phyloP scores from a whole-genome alignment of 2,329 filamentous ascomycete genomes.

The Hypoxylon sp. region DNA sequence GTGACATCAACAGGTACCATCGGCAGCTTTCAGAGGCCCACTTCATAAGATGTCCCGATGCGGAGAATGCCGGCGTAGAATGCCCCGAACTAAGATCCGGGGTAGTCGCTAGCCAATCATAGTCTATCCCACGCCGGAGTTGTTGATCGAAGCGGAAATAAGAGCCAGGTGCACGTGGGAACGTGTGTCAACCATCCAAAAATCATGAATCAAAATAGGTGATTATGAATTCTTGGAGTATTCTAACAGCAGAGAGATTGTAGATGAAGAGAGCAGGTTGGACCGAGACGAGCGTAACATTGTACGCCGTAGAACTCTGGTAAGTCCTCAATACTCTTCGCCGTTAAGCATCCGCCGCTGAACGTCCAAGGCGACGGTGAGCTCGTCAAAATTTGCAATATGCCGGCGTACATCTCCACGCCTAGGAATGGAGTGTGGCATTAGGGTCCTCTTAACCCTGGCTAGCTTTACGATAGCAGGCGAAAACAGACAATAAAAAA shows the following conservation, averaged over 20 bases:
- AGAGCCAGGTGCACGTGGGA: not conserved
- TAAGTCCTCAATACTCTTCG: too few relatives aligned
- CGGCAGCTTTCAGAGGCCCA: not conserved
- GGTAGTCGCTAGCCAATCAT: not conserved
- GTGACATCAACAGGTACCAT: not conserved
- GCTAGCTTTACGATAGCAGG: conserved; percentile 1
- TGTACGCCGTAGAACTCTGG: too few relatives aligned
- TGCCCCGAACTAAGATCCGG: not conserved
- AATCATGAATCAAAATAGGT: too few relatives aligned
- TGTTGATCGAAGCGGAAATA: not conserved
- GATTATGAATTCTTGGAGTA: too few relatives aligned
- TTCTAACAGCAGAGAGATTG: too few relatives aligned
- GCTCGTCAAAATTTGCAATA: too few relatives aligned
- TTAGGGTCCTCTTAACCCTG: not conserved
- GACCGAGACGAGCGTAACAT: not conserved
- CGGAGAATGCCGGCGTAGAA: conserved; percentile 4
- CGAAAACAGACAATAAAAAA: too few relatives aligned
- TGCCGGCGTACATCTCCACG: not conserved
- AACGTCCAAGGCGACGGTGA: too few relatives aligned
- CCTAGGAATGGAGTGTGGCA: not conserved
- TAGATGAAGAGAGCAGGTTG: too few relatives aligned
- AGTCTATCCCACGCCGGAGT: not conserved
- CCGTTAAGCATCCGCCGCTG: too few relatives aligned
- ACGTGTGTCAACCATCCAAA: too few relatives aligned
- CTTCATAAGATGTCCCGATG: not conserved